Evolutionary conservation across 768 basidiomycete genomes (phyloP), one percentile per base, ranked within the genome.

Genomic region (Russula earlei): DNA sequence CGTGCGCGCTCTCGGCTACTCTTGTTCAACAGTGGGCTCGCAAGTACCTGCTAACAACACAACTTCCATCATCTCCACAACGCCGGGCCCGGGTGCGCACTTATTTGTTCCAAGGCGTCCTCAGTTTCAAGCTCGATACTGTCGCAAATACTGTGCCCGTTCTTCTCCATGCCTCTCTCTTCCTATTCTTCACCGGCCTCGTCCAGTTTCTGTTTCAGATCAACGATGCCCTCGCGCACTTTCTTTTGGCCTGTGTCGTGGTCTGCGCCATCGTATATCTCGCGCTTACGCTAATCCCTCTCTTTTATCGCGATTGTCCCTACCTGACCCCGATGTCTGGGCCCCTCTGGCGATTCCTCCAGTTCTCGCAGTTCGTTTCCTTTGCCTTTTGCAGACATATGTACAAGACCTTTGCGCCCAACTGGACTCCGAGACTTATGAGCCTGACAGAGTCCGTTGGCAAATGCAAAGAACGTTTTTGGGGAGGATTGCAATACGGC

Each of bases 1-100:
- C 34, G 3, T 43, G 55, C 27, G 55, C 42, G 33, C 55, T 56
- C 2, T 5, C 33, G 5, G 49, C 55, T 33, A 56, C 44, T n/a
- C 38, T 51, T 11, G 38, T 56, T 7, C 56, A 52, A 47, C 56
- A 58, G 34, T 58, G 46, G 56, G 41, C 52, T 5, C 46, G 45
- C 22, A 48, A 25, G 2, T 58, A 58, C 24, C 24, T 58, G 22
- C 25, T 46, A 6, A 22, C 34, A 27, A 34, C 52, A 24, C 56
- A 40, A 25, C 40, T 49, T 27, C 31, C 40, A 15, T 43, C 47
- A 17, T 42, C 41, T 17, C 47, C 41, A 19, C 54, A 55, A 34
- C 38, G 41, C 19, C 48, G 34, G 8, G 48, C 33, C 5, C 47
- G 41, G 14, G 27, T 55, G 2, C 54, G 54, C 19, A 33, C 41